A percentile compares a stretch with the other conserved stretches of the same genome.
phyloP scores from a whole-genome alignment of 306 rosid species.

The Vachellia collinsii region DNA sequence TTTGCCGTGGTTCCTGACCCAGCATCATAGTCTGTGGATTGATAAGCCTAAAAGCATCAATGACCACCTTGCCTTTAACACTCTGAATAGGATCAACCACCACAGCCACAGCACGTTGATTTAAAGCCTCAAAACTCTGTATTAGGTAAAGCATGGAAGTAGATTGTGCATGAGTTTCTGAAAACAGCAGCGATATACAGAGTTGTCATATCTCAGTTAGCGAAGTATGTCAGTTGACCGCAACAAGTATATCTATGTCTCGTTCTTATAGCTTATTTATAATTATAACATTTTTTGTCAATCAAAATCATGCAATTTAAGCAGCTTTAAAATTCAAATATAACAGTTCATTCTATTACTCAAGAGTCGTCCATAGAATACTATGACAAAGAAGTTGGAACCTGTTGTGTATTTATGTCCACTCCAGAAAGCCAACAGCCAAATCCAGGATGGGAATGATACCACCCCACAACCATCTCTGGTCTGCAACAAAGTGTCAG shows the following conservation, averaged over 20 bases:
- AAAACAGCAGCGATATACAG: background rate
- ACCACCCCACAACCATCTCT: conserved; percentile 99
- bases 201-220: conserved; percentile 17
- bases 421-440: conserved; percentile 99
- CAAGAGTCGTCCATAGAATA: background rate
- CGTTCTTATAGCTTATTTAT: conserved; percentile 4
- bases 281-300: background rate
- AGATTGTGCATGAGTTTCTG: conserved; percentile 15
- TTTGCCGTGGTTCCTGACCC: conserved; percentile 94
- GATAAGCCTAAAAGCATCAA: conserved; percentile 92
- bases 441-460: conserved; percentile 95
- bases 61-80: conserved; percentile 95
- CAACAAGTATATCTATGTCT: background rate
- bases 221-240: background rate
- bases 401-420: conserved; percentile 97
- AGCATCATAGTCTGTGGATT: conserved; percentile 98
- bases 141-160: conserved; percentile 25
- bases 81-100: conserved; percentile 98
- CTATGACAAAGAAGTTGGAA: conserved; percentile 36
- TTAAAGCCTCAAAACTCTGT: conserved; percentile 94
- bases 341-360: conserved; percentile 4
- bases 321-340: conserved; percentile 1
- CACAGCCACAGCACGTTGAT: conserved; percentile 95
- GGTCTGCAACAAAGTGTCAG: conserved; percentile 57
- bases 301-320: conserved; percentile 16